Conservation (phyloP, 345 rosid genomes). For the Boechera divaricarpa region DNA sequence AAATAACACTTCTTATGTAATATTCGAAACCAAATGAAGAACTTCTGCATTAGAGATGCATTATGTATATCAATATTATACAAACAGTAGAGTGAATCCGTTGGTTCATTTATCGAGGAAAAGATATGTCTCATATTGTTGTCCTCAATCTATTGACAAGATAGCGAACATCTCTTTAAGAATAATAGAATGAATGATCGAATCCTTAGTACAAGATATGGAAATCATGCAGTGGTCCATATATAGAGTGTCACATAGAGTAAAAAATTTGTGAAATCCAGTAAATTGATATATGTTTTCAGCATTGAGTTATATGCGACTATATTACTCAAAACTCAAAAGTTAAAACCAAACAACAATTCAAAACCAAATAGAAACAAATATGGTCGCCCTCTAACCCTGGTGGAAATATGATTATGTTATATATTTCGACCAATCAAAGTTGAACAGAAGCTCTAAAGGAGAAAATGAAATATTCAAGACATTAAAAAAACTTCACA, state of each 20-base stretch:
- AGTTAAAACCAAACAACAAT: slow-evolving; percentile 12
- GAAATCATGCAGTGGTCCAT: slow-evolving; percentile 30
- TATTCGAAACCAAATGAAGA: background rate
- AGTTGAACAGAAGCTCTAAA: slow-evolving; percentile 17
- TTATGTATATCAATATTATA: background rate
- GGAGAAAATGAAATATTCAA: slow-evolving; percentile 16
- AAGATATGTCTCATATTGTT: slow-evolving; percentile 24
- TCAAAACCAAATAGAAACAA: background rate
- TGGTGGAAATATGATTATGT: slow-evolving; percentile 3
- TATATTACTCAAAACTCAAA: background rate
- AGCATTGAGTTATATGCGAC: background rate
- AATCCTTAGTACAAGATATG: slow-evolving; percentile 22
- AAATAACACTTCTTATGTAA: background rate
- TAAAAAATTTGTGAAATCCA: slow-evolving; percentile 16
- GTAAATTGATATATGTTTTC: background rate
- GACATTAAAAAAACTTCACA: slow-evolving; percentile 27
- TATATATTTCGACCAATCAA: background rate
- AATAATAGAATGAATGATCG: slow-evolving; percentile 31
- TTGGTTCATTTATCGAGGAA: slow-evolving; percentile 29
- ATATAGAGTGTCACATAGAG: slow-evolving; percentile 1
- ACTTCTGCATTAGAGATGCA: background rate
- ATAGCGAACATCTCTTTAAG: slow-evolving; percentile 26
- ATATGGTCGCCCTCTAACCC: background rate
- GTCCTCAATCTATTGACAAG: slow-evolving; percentile 31
- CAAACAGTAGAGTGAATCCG: background rate